Percentiles rank a stretch among this genome's conserved stretches.
These are phyloP conservation scores for Gastrolobium villosum DNA, from an alignment of 306 rosid species.

Conservation along the genomic window DNA sequence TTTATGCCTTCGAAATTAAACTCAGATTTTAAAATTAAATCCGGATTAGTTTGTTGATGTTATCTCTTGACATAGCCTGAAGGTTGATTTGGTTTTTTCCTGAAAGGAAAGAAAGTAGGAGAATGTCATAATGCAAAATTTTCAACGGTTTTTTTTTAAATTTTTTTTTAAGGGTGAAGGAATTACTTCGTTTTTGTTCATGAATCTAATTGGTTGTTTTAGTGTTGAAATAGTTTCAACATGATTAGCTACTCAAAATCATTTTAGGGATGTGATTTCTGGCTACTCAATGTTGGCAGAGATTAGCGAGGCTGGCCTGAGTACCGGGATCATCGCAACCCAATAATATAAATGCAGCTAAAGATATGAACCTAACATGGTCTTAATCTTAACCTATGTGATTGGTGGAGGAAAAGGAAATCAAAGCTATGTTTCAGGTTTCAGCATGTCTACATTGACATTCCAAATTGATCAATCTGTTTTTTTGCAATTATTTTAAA, in stretches of 20 bases:
- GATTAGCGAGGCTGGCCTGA: background rate
- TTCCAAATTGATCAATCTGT: constrained; percentile 6
- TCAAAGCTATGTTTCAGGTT: background rate
- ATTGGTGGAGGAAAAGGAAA: background rate
- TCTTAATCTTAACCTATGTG: background rate
- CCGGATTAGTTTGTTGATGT: background rate
- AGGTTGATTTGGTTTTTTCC: too few species aligned
- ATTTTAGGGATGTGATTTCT: background rate
- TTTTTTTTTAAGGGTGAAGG: too few species aligned
- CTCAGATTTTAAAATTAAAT: background rate
- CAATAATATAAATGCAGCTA: background rate
- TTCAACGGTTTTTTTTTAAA: too few species aligned
- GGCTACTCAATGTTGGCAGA: background rate
- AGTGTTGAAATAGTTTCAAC: too few species aligned
- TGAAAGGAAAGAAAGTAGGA: too few species aligned
- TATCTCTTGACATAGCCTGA: too few species aligned
- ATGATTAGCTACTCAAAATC: too few species aligned
- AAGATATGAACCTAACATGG: background rate
- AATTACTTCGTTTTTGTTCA: too few species aligned
- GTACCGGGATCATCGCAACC: background rate
- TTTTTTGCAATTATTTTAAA: background rate
- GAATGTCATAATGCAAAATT: too few species aligned
- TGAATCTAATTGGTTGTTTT: too few species aligned
- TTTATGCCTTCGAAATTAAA: background rate
- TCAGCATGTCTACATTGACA: background rate